These are phyloP conservation scores for Solanum chmielewskii DNA, from an alignment of 257 asterid species.

Conservation along the genomic window DNA sequence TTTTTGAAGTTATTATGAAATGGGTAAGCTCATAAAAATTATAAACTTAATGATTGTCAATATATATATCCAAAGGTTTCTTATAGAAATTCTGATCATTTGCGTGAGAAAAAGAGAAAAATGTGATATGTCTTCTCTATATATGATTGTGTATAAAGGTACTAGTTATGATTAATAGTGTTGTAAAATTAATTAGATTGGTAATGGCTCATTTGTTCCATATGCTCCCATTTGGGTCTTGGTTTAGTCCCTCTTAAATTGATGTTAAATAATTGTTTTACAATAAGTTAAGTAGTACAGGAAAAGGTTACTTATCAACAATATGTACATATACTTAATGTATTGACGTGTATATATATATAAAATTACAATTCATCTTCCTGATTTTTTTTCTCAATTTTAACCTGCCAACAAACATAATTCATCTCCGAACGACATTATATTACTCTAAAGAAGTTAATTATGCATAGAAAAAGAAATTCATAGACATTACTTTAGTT, in stretches of 20 bases:
- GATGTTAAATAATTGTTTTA: background rate
- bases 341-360: no score
- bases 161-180: background rate
- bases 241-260: background rate
- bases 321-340: no score
- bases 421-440: no score
- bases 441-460: no score
- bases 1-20: background rate
- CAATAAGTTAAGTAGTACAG: background rate
- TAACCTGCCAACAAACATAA: no score
- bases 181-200: background rate
- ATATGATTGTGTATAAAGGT: background rate
- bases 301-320: background rate
- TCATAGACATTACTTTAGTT: no score
- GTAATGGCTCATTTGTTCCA: background rate
- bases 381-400: background rate
- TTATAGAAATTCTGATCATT: background rate
- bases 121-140: background rate
- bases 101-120: background rate
- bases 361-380: background rate
- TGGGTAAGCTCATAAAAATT: no score
- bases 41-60: background rate
- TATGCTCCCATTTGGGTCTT: background rate
- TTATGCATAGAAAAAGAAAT: no score
- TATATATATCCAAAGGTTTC: no score